Conservation (phyloP, 805 yeast genomes). For the Lachancea dasiensis region DNA sequence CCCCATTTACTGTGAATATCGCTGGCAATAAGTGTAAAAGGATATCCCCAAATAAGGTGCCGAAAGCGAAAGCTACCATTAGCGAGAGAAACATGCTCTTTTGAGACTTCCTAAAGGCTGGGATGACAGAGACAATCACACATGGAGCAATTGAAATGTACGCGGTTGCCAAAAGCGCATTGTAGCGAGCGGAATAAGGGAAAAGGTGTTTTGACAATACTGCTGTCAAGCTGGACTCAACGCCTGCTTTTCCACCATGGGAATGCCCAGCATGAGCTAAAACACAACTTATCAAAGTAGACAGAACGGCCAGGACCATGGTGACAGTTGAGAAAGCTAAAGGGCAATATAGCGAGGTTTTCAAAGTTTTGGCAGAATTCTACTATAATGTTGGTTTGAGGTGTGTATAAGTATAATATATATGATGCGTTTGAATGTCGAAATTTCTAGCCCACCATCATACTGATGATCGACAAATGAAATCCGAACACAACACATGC, state of each 20-base stretch:
- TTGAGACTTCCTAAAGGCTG: constrained; percentile 34
- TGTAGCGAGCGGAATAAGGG: constrained; percentile 42
- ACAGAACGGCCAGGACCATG: not conserved
- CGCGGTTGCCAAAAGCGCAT: constrained; percentile 57
- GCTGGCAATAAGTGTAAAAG: constrained; percentile 69
- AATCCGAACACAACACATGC: too few species aligned
- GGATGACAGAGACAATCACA: constrained; percentile 48
- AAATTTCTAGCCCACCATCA: too few species aligned
- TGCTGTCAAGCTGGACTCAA: constrained; percentile 7
- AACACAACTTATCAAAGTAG: not conserved
- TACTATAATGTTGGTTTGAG: too few species aligned
- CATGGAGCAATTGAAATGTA: constrained; percentile 64
- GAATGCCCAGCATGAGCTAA: constrained; percentile 4
- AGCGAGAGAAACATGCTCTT: constrained; percentile 34
- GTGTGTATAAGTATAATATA: too few species aligned
- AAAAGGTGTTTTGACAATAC: constrained; percentile 17
- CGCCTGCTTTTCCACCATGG: not conserved
- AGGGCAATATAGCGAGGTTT: too few species aligned
- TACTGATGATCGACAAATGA: too few species aligned
- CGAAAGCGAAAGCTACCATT: constrained; percentile 67
- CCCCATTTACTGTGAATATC: constrained; percentile 31
- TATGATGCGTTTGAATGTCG: not conserved
- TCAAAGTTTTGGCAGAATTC: too few species aligned
- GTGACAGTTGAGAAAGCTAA: not conserved
- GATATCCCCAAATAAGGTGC: constrained; percentile 71